Conservation (phyloP, 1,284 basidiomycete species). For the Phellinidium pouzarii region DNA sequence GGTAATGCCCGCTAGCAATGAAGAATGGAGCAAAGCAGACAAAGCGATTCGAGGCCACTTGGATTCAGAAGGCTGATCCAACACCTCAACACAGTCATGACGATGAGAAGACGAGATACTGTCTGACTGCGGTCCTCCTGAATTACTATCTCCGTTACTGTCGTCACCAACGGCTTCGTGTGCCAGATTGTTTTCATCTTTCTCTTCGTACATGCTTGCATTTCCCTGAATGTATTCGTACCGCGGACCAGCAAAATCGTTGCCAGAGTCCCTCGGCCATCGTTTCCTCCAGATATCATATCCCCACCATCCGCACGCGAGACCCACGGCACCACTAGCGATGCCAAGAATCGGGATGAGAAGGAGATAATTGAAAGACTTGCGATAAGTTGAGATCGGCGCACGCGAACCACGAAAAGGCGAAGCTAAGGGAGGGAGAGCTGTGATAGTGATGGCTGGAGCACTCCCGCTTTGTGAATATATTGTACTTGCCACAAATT, state of each 20-base stretch:
- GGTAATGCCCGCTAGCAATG: neutral
- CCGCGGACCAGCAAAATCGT: constrained; percentile 5
- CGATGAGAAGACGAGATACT: neutral
- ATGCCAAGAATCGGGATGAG: constrained; percentile 36
- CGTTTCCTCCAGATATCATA: constrained; percentile 13
- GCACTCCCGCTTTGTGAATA: neutral
- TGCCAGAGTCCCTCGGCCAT: neutral
- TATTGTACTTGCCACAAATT: neutral
- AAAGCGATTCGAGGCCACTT: neutral
- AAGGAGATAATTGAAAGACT: constrained; percentile 30
- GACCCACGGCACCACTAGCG: constrained; percentile 32
- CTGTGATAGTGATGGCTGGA: constrained; percentile 30
- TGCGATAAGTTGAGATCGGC: constrained; percentile 16
- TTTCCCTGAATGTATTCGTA: constrained; percentile 7
- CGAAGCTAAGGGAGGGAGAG: constrained; percentile 33
- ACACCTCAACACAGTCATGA: neutral
- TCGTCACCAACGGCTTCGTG: neutral
- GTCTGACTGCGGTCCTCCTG: neutral
- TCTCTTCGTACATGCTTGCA: neutral
- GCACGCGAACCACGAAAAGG: constrained; percentile 22
- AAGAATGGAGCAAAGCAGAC: constrained; percentile 3
- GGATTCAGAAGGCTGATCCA: neutral
- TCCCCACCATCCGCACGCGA: constrained; percentile 8
- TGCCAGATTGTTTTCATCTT: neutral
- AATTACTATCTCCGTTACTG: neutral